A percentile compares a stretch with the other conserved stretches of the same genome.
These are phyloP conservation scores for Pythium utonaiense DNA, from an alignment of 352 stramenopile genomes.

Conservation along the genomic window DNA sequence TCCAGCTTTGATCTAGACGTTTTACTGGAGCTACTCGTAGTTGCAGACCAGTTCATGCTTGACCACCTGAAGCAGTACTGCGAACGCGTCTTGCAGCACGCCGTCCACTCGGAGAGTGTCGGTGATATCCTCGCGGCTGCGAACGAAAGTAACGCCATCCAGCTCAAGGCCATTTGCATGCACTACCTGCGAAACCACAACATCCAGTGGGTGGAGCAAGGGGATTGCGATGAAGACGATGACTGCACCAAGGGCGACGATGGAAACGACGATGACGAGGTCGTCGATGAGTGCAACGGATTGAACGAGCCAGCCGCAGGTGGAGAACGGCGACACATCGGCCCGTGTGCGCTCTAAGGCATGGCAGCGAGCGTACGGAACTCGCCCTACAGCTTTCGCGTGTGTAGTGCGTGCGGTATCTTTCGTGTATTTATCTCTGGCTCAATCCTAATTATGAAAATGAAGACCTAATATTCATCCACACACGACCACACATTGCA, in stretches of 20 bases:
- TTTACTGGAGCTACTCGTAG: constrained; percentile 87
- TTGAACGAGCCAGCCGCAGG: too few relatives aligned
- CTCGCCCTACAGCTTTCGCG: too few relatives aligned
- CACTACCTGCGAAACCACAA: constrained; percentile 90
- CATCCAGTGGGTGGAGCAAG: constrained; percentile 22
- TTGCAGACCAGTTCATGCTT: constrained; percentile 96
- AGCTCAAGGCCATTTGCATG: constrained; percentile 89
- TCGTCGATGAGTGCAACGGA: neutral
- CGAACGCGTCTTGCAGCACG: constrained; percentile 83
- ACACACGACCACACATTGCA: too few relatives aligned
- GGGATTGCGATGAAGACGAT: constrained; percentile 8
- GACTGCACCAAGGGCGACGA: constrained; percentile 33
- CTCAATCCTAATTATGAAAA: neutral
- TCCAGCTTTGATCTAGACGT: constrained; percentile 57
- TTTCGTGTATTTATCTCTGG: neutral
- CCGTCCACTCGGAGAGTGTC: constrained; percentile 80
- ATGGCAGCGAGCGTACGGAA: neutral
- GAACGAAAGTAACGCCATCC: constrained; percentile 88
- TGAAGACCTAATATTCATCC: too few relatives aligned
- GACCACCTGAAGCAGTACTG: constrained; percentile 96
- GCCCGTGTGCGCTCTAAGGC: neutral
- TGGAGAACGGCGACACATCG: neutral
- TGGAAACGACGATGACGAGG: constrained; percentile 7
- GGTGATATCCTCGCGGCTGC: constrained; percentile 87
- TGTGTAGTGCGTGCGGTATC: too few relatives aligned